Percentiles rank a stretch among this genome's conserved stretches.
Conservation (phyloP, 139 green algal genomes). For the Chlorella ohadii region DNA sequence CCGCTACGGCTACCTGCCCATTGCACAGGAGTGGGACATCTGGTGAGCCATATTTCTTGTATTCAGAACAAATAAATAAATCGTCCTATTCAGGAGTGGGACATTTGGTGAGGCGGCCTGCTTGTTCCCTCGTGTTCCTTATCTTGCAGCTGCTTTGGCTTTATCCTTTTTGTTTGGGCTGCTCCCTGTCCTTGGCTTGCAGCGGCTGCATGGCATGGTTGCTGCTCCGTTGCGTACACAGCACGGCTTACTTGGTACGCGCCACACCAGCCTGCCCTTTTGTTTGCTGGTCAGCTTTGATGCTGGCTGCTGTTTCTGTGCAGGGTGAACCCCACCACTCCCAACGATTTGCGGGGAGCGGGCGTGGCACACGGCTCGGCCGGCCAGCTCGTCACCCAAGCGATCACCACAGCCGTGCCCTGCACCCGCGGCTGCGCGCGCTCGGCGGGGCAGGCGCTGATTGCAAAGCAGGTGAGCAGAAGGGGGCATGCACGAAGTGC, state of each 20-base stretch:
- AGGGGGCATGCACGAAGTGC: not conserved
- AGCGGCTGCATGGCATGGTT: no score
- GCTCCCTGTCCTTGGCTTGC: no score
- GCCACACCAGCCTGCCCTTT: no score
- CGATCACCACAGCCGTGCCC: constrained; percentile 42
- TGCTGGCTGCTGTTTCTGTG: no score
- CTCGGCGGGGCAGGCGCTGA: constrained; percentile 43
- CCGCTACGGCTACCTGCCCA: constrained; percentile 58
- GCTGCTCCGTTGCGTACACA: no score
- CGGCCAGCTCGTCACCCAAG: constrained; percentile 58
- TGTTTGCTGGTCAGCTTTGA: no score
- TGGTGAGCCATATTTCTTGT: constrained; percentile 45
- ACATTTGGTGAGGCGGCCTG: not conserved
- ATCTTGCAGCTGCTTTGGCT: no score
- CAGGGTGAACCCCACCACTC: constrained; percentile 30
- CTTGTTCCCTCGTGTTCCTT: no score
- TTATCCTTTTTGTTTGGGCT: no score
- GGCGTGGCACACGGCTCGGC: constrained; percentile 58
- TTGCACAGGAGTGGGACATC: constrained; percentile 69
- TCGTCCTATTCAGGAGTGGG: not conserved
- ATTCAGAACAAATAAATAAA: no score
- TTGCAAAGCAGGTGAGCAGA: constrained; percentile 2
- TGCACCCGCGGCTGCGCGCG: constrained; percentile 34
- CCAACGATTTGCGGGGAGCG: constrained; percentile 27
- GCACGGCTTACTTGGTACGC: no score